A percentile compares a stretch with the other conserved stretches of the same genome.
Evolutionary conservation across 2,329 filamentous ascomycete genomes (phyloP).

Genomic region (Cordyceps tenuipes): DNA sequence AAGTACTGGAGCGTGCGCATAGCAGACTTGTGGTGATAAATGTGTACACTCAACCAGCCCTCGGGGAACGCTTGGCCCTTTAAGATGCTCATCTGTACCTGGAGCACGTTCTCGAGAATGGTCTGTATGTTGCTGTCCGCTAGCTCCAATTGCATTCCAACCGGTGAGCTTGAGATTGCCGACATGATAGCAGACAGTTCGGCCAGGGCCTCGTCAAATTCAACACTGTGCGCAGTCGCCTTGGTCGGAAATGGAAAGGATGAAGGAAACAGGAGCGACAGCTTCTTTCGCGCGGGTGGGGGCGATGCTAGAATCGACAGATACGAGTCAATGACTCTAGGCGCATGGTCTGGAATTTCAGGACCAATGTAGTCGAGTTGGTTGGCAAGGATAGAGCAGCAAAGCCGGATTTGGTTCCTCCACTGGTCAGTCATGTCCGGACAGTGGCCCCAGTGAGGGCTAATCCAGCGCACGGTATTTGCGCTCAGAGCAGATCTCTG

Average conservation of each 20-base stretch:
- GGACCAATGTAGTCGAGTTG: slow-evolving; percentile 71
- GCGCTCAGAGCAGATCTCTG: slow-evolving; percentile 65
- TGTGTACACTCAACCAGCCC: slow-evolving; percentile 86
- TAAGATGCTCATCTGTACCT: slow-evolving; percentile 82
- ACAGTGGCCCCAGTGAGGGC: slow-evolving; percentile 81
- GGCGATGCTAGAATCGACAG: slow-evolving; percentile 57
- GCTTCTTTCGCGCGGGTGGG: slow-evolving; percentile 48
- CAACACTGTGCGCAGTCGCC: slow-evolving; percentile 48
- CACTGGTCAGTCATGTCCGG: slow-evolving; percentile 73
- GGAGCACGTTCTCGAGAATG: slow-evolving; percentile 69
- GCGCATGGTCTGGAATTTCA: slow-evolving; percentile 81
- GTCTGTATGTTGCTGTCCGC: slow-evolving; percentile 65
- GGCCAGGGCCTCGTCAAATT: slow-evolving; percentile 78
- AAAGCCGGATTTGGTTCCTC: slow-evolving; percentile 86
- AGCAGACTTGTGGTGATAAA: slow-evolving; percentile 85
- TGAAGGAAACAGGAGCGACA: slow-evolving; percentile 85
- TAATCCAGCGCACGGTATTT: slow-evolving; percentile 84
- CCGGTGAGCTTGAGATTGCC: slow-evolving; percentile 64
- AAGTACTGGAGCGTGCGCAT: slow-evolving; percentile 81
- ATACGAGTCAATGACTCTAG: slow-evolving; percentile 87
- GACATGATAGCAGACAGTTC: slow-evolving; percentile 85
- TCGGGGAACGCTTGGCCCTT: slow-evolving; percentile 82
- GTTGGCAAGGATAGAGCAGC: slow-evolving; percentile 84
- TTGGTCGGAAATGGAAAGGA: slow-evolving; percentile 82
- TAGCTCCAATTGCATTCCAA: slow-evolving; percentile 65